Percentiles rank a stretch among this genome's conserved stretches.
phyloP scores from a whole-genome alignment of 2,329 filamentous ascomycete genomes.

The Neoscytalidium dimidiatum region DNA sequence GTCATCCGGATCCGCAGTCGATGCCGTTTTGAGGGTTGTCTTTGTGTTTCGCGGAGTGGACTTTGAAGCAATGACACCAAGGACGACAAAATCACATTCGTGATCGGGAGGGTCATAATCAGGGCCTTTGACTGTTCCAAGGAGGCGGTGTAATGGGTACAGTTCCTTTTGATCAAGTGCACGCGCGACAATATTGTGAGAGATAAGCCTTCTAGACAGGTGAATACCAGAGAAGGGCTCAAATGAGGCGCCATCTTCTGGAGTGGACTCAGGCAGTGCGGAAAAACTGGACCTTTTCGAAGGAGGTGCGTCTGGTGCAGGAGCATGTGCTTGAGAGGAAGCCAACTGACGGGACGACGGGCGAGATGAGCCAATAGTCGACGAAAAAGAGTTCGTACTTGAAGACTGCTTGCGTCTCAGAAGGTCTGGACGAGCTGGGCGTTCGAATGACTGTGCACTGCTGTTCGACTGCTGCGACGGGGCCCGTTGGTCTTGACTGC shows the following conservation, averaged over 20 bases:
- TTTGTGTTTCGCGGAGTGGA: constrained; percentile 73
- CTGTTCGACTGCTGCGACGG: constrained; percentile 15
- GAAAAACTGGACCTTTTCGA: constrained; percentile 9
- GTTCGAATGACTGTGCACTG: constrained; percentile 5
- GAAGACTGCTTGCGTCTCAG: not conserved
- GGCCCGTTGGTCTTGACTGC: constrained; percentile 21
- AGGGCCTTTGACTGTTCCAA: constrained; percentile 79
- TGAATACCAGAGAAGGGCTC: constrained; percentile 87
- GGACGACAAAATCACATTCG: constrained; percentile 85
- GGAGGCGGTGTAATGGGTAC: constrained; percentile 76
- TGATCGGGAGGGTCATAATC: constrained; percentile 78
- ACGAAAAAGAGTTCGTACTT: not conserved
- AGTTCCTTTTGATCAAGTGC: constrained; percentile 77
- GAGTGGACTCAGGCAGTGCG: constrained; percentile 25
- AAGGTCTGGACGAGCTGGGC: not conserved
- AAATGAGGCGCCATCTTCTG: constrained; percentile 45
- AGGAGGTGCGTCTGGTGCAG: not conserved
- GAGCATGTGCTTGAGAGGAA: not conserved
- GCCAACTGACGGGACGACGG: constrained; percentile 2
- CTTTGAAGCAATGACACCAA: constrained; percentile 86
- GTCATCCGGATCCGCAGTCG: constrained; percentile 40
- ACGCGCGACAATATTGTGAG: constrained; percentile 76
- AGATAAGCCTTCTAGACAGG: constrained; percentile 78
- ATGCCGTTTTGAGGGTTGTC: constrained; percentile 45
- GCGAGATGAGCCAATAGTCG: not conserved